Conservation (phyloP, 2,329 filamentous ascomycete genomes). For the Penicillium brevicompactum region DNA sequence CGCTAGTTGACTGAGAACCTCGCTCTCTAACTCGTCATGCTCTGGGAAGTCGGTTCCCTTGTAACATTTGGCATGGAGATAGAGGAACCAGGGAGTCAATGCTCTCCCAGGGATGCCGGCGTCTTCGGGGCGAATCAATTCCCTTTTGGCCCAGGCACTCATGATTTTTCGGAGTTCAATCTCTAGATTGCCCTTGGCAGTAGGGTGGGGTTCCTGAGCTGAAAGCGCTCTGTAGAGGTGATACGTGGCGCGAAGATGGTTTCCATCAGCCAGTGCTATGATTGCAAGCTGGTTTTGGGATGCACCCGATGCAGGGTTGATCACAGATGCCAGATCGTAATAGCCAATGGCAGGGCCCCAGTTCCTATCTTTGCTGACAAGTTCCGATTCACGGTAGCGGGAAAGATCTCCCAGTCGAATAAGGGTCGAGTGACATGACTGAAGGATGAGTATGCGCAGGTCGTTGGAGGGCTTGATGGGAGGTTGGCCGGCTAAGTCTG, state of each 20-base stretch:
- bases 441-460: slow-evolving; percentile 63
- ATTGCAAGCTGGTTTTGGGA: slow-evolving; percentile 91
- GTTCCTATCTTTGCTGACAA: slow-evolving; percentile 71
- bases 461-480: slow-evolving; percentile 50
- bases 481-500: slow-evolving; percentile 48
- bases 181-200: slow-evolving; percentile 75
- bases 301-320: slow-evolving; percentile 76
- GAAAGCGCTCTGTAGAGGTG: slow-evolving; percentile 83
- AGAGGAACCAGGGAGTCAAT: slow-evolving; percentile 79
- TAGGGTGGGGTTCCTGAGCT: slow-evolving; percentile 72
- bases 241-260: slow-evolving; percentile 84
- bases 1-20: slow-evolving; percentile 77
- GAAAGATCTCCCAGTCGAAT: slow-evolving; percentile 88
- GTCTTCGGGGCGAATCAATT: slow-evolving; percentile 53
- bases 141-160: slow-evolving; percentile 58
- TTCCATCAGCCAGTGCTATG: slow-evolving; percentile 72
- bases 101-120: slow-evolving; percentile 55
- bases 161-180: slow-evolving; percentile 73
- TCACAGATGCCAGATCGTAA: slow-evolving; percentile 77
- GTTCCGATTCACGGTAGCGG: slow-evolving; percentile 76
- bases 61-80: slow-evolving; percentile 82
- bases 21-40: slow-evolving; percentile 79
- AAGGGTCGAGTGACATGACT: slow-evolving; percentile 78
- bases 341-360: slow-evolving; percentile 81
- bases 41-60: slow-evolving; percentile 73